Evolutionary conservation across 2,329 filamentous ascomycete genomes (phyloP), one percentile per base, ranked within the genome.

Genomic region (Gliomastix tumulicola): DNA sequence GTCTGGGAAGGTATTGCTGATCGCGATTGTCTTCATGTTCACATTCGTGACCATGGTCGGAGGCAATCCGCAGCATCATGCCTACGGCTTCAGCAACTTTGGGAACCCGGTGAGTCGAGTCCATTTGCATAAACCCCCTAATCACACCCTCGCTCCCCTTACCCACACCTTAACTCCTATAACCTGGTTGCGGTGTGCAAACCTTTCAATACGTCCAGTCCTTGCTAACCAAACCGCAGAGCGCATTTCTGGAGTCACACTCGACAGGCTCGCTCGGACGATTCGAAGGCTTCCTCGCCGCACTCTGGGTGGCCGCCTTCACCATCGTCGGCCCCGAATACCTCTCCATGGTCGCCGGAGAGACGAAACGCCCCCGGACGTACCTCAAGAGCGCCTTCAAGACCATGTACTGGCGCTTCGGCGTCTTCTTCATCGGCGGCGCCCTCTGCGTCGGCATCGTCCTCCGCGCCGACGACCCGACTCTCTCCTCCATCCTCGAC

Each of bases 21-120:
- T 83, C 46, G 63, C 80, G 41, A 76, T 79, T 11, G 65, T 86
- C 36, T 81, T 87, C 54, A 60, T 69, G 49, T 88, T 83, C 59
- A 88, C 85, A n/a, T 84, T 90, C 51, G 69, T 90, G 47, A 80
- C 78, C 34, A 88, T 88, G 81, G 65, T 87, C 7, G 85, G 84
- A 23, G 85, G 82, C 21, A 89, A 89, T 46, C 85, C 85, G 0
- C 53, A 77, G 6, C 63, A 75, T 33, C 80, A 84, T 47, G 66
- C 76, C 3, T 86, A 79, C 49, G 83, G 83, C 16, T 88, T 88
- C 53, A 68, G 81, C 15, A 78, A 80, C 51, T 84, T 80, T 80
- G 69, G 66, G 5, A 46, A 52, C 23, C 54, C 60, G 2, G 57
- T 75, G 7, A 30, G 71, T 69, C 13, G 70, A 79, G 44, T 62